These are phyloP conservation scores for Platanthera zijinensis DNA, from an alignment of 106 monocot genomes.

Conservation along the genomic window DNA sequence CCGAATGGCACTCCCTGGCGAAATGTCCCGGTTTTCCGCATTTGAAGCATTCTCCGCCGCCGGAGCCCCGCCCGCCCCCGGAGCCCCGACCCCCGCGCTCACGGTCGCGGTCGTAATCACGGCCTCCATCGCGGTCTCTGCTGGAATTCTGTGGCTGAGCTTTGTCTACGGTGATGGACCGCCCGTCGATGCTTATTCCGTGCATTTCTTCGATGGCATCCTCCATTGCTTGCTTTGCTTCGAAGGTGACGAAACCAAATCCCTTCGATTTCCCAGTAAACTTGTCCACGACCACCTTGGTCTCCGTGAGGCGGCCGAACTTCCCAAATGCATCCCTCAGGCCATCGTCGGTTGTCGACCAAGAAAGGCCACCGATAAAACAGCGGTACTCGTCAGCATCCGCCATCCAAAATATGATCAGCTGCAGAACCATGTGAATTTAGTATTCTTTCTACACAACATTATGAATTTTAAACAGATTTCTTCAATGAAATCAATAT, in stretches of 20 bases:
- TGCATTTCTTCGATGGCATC: conserved; percentile 92
- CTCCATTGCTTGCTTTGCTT: conserved; percentile 56
- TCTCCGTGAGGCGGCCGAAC: conserved; percentile 75
- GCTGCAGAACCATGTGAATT: too few relatives aligned
- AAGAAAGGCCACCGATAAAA: conserved; percentile 92
- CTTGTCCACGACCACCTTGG: conserved; percentile 78
- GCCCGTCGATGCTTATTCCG: conserved; percentile 86
- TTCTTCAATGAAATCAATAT: too few relatives aligned
- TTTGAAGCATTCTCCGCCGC: conserved; percentile 78
- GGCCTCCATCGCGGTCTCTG: conserved; percentile 46
- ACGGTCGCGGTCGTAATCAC: conserved; percentile 54
- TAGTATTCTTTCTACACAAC: too few relatives aligned
- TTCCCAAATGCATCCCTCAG: conserved; percentile 86
- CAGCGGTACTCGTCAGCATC: conserved; percentile 65
- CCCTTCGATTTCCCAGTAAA: conserved; percentile 83
- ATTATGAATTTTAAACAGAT: too few relatives aligned
- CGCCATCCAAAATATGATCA: conserved; percentile 18
- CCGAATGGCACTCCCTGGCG: conserved; percentile 88
- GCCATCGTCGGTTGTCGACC: conserved; percentile 70
- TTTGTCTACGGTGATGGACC: conserved; percentile 48
- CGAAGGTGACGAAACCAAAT: conserved; percentile 81
- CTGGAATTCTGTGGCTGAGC: conserved; percentile 78
- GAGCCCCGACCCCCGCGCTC: conserved; percentile 28
- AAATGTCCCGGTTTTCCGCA: conserved; percentile 97
- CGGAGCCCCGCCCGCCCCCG: conserved; percentile 19